Base-by-base conservation (phyloP, 495 filamentous ascomycete species). In the Cladorrhinum samala region DNA sequence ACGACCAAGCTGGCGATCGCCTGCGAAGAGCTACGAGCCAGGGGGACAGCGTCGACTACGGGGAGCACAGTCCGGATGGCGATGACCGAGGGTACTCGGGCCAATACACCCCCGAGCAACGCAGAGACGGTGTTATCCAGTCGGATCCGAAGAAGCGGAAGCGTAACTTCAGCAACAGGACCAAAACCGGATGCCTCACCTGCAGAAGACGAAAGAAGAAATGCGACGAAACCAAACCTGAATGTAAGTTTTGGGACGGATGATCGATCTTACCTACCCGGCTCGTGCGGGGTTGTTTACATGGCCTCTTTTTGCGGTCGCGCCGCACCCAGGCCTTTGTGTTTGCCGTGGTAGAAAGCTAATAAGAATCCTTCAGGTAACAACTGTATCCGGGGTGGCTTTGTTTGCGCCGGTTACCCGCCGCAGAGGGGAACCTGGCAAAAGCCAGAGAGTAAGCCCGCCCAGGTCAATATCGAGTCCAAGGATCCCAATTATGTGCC, bases 151-250 rank as follows among this genome's bases (percentile, higher is more conserved):
- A 89, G 64, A 82, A 83, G 65, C 76, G 89, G 58, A 95, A 95
- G 65, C 82, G 89, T 20, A 79, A 94, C 61, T 98, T 97, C 64
- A 95, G 89, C 68, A 96, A 96, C 67, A 82, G 93, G 49, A 97
- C 93, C 16, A 97, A 97, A 73, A 96, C 93, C 27, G 93, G 93
- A 16, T 98, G 93, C 66, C 87, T 96, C 73, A 98, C 93, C 23
- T 98, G 93, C 67, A 79, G 93, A 50, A 81, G 84, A 59, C 81
- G 93, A 43, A 98, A 98, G 80, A 98, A 98, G 81, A 98, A 98
- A 70, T 98, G 93, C 65, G 93, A 98, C 63, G 93, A 98, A 72
- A 79, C 79, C 55, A 92, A 96, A 69, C 93, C 93, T 40, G 86
- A 91, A 75, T 98, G 93, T 95, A 64, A 67, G 82, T 73, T 20